A percentile compares a stretch with the other conserved stretches of the same genome.
Conservation (phyloP, 768 basidiomycete species). For the Phaeotremella skinneri region DNA sequence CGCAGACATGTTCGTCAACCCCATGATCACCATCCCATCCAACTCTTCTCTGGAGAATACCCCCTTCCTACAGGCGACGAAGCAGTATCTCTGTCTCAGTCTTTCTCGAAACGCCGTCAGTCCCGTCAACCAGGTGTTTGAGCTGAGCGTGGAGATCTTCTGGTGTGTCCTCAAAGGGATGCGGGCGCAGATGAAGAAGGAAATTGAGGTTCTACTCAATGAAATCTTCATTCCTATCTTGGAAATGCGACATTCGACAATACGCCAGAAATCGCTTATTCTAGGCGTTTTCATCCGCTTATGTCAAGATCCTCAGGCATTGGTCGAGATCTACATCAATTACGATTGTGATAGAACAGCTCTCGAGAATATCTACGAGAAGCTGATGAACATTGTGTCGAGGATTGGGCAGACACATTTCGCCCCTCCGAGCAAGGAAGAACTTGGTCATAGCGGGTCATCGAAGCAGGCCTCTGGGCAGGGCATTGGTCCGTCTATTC, state of each 20-base stretch:
- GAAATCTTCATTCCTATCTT: conserved; percentile 98
- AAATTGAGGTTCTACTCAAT: conserved; percentile 95
- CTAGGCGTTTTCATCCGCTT: conserved; percentile 78
- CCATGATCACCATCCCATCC: conserved; percentile 85
- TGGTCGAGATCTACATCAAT: conserved; percentile 97
- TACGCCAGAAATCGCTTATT: conserved; percentile 91
- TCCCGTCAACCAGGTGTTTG: conserved; percentile 93
- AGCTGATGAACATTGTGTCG: conserved; percentile 94
- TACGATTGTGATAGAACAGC: conserved; percentile 97
- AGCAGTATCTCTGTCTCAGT: conserved; percentile 90
- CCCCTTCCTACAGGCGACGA: conserved; percentile 86
- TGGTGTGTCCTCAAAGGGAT: conserved; percentile 93
- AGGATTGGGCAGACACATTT: conserved; percentile 71
- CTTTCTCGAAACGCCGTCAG: conserved; percentile 93
- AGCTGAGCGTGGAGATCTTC: conserved; percentile 96
- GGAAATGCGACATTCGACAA: conserved; percentile 93
- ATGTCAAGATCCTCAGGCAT: conserved; percentile 92
- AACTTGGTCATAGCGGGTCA: conserved; percentile 34
- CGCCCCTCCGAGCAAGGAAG: conserved; percentile 48
- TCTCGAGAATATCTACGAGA: conserved; percentile 94
- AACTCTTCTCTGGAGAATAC: conserved; percentile 82
- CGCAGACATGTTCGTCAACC: conserved; percentile 83
- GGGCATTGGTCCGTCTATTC: conserved; percentile 54
- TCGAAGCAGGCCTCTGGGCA: conserved; percentile 54
- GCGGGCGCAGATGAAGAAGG: conserved; percentile 98